A percentile compares a stretch with the other conserved stretches of the same genome.
Conservation (phyloP, 352 stramenopile genomes). For the Globisporangium emineosum region DNA sequence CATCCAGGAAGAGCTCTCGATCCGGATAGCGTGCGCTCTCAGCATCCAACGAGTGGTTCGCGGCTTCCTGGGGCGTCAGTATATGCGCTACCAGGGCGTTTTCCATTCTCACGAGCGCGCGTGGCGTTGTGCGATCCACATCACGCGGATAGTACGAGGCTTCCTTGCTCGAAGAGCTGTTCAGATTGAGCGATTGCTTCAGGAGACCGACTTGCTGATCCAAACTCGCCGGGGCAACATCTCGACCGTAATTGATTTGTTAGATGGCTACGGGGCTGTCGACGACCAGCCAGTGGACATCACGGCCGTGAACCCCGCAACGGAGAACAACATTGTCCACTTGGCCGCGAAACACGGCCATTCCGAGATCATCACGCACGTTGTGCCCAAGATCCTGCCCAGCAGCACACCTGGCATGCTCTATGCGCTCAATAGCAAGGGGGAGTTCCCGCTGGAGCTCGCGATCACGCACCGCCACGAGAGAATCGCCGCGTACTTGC, state of each 20-base stretch:
- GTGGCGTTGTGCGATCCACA: slow-evolving; percentile 33
- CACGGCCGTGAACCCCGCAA: slow-evolving; percentile 21
- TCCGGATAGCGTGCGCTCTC: slow-evolving; percentile 46
- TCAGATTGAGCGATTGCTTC: slow-evolving; percentile 16
- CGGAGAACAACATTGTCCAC: slow-evolving; percentile 46
- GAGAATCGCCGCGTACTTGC: slow-evolving; percentile 48
- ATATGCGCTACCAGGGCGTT: slow-evolving; percentile 27
- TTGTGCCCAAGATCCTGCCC: slow-evolving; percentile 38
- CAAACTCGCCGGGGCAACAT: slow-evolving; percentile 50
- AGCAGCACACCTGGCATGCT: slow-evolving; percentile 25
- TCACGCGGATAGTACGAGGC: slow-evolving; percentile 50
- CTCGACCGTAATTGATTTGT: slow-evolving; percentile 50
- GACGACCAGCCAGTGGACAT: slow-evolving; percentile 41
- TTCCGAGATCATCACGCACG: slow-evolving; percentile 44
- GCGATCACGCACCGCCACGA: slow-evolving; percentile 45
- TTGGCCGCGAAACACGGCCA: slow-evolving; percentile 48
- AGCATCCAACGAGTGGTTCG: slow-evolving; percentile 47
- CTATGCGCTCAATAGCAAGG: slow-evolving; percentile 22
- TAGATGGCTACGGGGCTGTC: slow-evolving; percentile 50
- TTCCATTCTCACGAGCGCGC: slow-evolving; percentile 27
- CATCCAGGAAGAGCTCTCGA: slow-evolving; percentile 28
- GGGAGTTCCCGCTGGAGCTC: slow-evolving; percentile 42
- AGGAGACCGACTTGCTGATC: slow-evolving; percentile 48
- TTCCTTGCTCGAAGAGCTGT: slow-evolving; percentile 41
- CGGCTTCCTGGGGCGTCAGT: slow-evolving; percentile 39